Evolutionary conservation across 2,329 filamentous ascomycete species (phyloP).

Genomic region (Cladosporium sp.): DNA sequence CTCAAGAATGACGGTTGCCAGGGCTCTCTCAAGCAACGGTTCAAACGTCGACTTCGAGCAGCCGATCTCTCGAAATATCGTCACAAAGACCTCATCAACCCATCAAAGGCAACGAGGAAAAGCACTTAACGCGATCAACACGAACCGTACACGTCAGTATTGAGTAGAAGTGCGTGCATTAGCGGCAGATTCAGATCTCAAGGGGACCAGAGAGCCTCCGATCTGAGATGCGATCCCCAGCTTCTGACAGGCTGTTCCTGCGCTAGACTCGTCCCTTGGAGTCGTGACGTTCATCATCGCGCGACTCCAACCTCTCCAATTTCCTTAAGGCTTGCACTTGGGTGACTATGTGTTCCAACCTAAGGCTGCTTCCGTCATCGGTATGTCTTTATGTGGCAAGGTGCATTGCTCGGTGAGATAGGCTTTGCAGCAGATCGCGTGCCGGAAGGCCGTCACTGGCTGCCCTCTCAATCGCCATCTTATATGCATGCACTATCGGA

Average conservation of each 20-base stretch:
- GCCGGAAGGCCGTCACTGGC: not conserved
- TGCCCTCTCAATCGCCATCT: not conserved
- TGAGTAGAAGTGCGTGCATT: slow-evolving; percentile 12
- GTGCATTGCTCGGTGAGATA: not conserved
- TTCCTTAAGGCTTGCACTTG: not conserved
- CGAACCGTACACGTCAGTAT: slow-evolving; percentile 9
- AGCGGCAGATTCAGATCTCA: slow-evolving; percentile 14
- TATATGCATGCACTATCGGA: not conserved
- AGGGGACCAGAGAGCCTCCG: not conserved
- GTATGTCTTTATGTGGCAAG: not conserved
- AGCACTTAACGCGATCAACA: slow-evolving; percentile 11
- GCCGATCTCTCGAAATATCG: slow-evolving; percentile 1
- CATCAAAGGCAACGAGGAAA: not conserved
- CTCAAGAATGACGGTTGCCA: not conserved
- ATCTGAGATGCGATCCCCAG: slow-evolving; percentile 9
- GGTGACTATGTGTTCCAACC: not conserved
- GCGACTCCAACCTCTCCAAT: not conserved
- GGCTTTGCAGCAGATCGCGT: not conserved
- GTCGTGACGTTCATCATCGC: slow-evolving; percentile 19
- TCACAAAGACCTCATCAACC: slow-evolving; percentile 16
- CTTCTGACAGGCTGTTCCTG: slow-evolving; percentile 10
- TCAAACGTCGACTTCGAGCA: not conserved
- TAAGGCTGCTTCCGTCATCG: not conserved
- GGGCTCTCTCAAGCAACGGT: not conserved
- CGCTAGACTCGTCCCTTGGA: not conserved